phyloP scores from a whole-genome alignment of 805 yeast genomes.

The Pichia kluyveri region DNA sequence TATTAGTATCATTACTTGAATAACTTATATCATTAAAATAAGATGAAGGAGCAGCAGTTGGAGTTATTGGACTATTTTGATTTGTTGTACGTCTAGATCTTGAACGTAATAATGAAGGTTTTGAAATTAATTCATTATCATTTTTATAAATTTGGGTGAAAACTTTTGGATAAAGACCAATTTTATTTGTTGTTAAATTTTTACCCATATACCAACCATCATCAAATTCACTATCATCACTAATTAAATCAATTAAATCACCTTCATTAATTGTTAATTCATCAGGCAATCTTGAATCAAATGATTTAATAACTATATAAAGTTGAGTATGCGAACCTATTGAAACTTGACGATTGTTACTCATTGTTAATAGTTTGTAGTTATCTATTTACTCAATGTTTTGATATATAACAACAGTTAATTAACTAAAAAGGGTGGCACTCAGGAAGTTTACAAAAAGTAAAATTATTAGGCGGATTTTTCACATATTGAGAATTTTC shows the following conservation, averaged over 20 bases:
- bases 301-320: conserved; percentile 70
- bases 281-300: conserved; percentile 80
- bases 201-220: conserved; percentile 97
- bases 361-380: not conserved
- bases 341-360: not conserved
- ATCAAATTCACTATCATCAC: conserved; percentile 87
- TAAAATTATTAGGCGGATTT: too few species aligned
- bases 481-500: too few species aligned
- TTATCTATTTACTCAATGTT: too few species aligned
- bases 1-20: not conserved
- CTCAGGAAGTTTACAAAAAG: too few species aligned
- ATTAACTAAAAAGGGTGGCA: too few species aligned
- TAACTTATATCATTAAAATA: not conserved
- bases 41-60: conserved; percentile 11
- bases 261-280: conserved; percentile 77
- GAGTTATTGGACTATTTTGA: conserved; percentile 18
- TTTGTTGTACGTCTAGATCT: conserved; percentile 44
- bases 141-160: conserved; percentile 44
- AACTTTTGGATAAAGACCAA: conserved; percentile 86
- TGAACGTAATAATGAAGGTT: conserved; percentile 42
- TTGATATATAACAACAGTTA: too few species aligned
- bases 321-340: conserved; percentile 8
- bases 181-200: conserved; percentile 59
- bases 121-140: conserved; percentile 5
- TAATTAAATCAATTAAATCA: conserved; percentile 78